Conservation (phyloP, 352 stramenopile species). For the Globisporangium sylvaticum region DNA sequence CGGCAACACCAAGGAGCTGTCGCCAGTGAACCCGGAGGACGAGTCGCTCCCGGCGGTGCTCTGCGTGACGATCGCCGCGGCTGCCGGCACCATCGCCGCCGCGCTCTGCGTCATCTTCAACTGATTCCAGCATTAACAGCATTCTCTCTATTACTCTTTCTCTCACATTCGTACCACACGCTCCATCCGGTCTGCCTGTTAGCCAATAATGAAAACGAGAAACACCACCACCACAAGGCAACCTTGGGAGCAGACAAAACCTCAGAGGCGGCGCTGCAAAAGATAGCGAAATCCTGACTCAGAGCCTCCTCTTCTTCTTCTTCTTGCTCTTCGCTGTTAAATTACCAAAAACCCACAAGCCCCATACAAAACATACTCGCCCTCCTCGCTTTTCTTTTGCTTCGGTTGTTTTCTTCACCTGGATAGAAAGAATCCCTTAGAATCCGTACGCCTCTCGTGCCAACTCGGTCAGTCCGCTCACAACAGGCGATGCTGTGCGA, state of each 20-base stretch:
- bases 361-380: neutral
- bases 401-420: neutral
- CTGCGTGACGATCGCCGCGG: slow-evolving; percentile 51
- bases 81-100: slow-evolving; percentile 49
- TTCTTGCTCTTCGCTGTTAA: neutral
- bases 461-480: slow-evolving; percentile 31
- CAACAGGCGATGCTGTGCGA: slow-evolving; percentile 22
- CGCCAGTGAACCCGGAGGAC: slow-evolving; percentile 13
- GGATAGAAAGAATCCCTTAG: slow-evolving; percentile 10
- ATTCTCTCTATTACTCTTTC: neutral
- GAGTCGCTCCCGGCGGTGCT: slow-evolving; percentile 37
- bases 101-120: slow-evolving; percentile 64
- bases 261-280: neutral
- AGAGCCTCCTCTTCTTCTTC: neutral
- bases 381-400: neutral
- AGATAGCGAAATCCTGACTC: neutral
- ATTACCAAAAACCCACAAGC: neutral
- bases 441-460: slow-evolving; percentile 51
- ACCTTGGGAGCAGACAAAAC: neutral
- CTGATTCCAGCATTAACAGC: slow-evolving; percentile 12
- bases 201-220: neutral
- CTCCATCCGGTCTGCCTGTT: neutral
- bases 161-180: neutral
- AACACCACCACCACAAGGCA: neutral
- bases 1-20: slow-evolving; percentile 2